Evolutionary conservation across 2,329 filamentous ascomycete genomes (phyloP), one percentile per base, ranked within the genome.

Genomic region (Colletotrichum magnum): DNA sequence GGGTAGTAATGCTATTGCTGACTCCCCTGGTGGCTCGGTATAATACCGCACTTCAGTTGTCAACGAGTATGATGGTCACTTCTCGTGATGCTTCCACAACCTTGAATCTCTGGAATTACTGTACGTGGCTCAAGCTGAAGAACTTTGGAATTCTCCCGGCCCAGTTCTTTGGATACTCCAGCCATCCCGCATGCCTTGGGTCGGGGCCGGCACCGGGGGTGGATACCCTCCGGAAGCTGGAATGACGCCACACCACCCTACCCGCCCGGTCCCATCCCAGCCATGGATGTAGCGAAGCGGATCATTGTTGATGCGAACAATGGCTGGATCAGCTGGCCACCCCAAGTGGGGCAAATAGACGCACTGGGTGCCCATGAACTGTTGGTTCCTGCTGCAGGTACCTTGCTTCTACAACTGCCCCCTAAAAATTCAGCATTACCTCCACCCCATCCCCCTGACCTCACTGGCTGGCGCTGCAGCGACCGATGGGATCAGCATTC

Each of bases 331-430:
- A 71, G 57, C 56, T 71, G 60, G 58, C 45, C 66, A 58, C 39
- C n/a, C 28, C 26, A 36, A 47, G 65, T 65, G 65, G 64, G 52
- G 60, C 41, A 51, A 28, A 54, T 45, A 16, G 48, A n/a, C 7
- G 66, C 45, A 60, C 56, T 57, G 56, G 56, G 54, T 54, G 54
- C 45, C 53, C 65, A 65, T 26, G 65, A 71, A 69, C 65, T 69
- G 69, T 69, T 65, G 69, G 69, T 71, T 68, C 65, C 43, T 69
- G 65, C 60, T 71, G 69, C 69, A 71, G 69, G 69, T 69, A 71
- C 69, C 69, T 61, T 47, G 54, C 56, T 59, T 59, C 58, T 64
- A 64, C 43, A 50, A 43, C 32, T 26, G 51, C 65, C 60, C 65
- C 60, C 26, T 53, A 68, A 68, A 64, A 58, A 54, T 26, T 18